phyloP scores from a whole-genome alignment of 1,139 yeast species.

The Taphrina sp. region DNA sequence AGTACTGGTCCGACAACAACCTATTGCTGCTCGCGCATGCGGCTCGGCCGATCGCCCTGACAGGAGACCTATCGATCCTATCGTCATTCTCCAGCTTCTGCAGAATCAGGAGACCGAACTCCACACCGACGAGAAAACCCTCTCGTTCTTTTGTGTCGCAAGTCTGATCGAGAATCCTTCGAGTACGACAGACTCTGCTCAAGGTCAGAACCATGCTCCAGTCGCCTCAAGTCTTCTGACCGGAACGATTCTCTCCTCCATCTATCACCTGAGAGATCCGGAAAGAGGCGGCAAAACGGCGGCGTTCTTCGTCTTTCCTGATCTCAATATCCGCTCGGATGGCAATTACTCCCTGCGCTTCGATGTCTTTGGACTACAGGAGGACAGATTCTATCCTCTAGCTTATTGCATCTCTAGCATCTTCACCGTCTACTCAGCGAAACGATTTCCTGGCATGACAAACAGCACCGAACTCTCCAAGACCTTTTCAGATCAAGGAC shows the following conservation, averaged over 20 bases:
- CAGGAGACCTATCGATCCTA: conserved; percentile 31
- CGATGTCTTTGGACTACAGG: conserved; percentile 39
- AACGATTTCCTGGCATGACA: conserved; percentile 45
- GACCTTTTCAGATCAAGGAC: conserved; percentile 29
- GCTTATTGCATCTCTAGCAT: conserved; percentile 41
- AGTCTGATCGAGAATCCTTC: not conserved
- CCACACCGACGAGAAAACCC: conserved; percentile 14
- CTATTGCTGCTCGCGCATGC: conserved; percentile 27
- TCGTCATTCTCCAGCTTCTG: conserved; percentile 20
- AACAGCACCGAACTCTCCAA: conserved; percentile 26
- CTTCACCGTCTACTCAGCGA: conserved; percentile 45
- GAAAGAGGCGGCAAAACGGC: conserved; percentile 15
- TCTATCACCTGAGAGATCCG: conserved; percentile 19
- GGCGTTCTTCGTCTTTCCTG: conserved; percentile 43
- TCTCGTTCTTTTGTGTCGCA: conserved; percentile 19
- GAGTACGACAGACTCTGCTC: not conserved
- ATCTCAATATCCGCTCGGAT: conserved; percentile 45
- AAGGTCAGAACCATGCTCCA: not conserved
- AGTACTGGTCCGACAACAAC: conserved; percentile 27
- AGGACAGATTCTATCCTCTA: not conserved
- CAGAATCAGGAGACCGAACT: conserved; percentile 1
- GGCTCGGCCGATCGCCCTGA: conserved; percentile 25
- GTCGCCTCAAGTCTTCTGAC: conserved; percentile 11
- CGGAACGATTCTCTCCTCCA: conserved; percentile 20
- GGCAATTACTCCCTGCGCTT: conserved; percentile 43